A percentile compares a stretch with the other conserved stretches of the same genome.
Conservation (phyloP, 164 flowering plant species). For the Dillenia turbinata region DNA sequence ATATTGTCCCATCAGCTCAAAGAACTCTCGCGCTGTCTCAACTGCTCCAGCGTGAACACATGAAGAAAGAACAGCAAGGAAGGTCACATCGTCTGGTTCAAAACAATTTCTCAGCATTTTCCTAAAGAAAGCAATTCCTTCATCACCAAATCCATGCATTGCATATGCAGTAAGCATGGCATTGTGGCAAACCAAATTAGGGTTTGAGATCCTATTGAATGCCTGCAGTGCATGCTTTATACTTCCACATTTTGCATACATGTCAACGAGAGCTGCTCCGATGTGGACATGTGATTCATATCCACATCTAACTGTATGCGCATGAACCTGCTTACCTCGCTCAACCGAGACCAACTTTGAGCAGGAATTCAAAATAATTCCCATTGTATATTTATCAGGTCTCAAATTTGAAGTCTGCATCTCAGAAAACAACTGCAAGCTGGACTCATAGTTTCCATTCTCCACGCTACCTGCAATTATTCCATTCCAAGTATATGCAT, state of each 20-base stretch:
- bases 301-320: conserved; percentile 46
- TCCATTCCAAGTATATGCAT: conserved; percentile 67
- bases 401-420: conserved; percentile 39
- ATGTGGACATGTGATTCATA: conserved; percentile 44
- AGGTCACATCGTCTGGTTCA: conserved; percentile 58
- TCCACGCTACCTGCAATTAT: conserved; percentile 56
- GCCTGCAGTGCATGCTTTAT: conserved; percentile 31
- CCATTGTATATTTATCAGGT: conserved; percentile 59
- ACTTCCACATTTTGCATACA: conserved; percentile 78
- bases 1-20: conserved; percentile 41
- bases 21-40: conserved; percentile 35
- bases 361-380: conserved; percentile 49
- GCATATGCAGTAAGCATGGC: conserved; percentile 75
- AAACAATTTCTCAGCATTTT: conserved; percentile 40
- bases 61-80: conserved; percentile 55
- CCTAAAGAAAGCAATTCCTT: conserved; percentile 51
- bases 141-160: conserved; percentile 60
- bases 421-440: conserved; percentile 39
- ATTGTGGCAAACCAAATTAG: conserved; percentile 52
- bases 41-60: conserved; percentile 68
- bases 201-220: conserved; percentile 33
- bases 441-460: conserved; percentile 41
- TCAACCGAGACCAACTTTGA: conserved; percentile 47
- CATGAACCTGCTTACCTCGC: conserved; percentile 71
- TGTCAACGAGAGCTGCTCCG: conserved; percentile 63